A percentile compares a stretch with the other conserved stretches of the same genome.
These are phyloP conservation scores for Calonectria pteridis DNA, from an alignment of 2,329 filamentous ascomycete genomes.

Conservation along the genomic window DNA sequence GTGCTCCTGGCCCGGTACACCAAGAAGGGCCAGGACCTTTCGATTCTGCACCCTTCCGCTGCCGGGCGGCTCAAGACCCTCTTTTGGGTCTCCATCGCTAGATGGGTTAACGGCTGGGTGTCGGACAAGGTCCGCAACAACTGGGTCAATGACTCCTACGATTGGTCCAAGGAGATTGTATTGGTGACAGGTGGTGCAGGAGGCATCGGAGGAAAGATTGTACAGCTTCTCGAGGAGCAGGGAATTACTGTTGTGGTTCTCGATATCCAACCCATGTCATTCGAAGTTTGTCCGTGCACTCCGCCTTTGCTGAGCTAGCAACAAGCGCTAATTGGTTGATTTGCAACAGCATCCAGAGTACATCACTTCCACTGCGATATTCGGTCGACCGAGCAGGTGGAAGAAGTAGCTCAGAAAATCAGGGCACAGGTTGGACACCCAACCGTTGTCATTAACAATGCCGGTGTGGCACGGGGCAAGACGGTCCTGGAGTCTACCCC, in stretches of 20 bases:
- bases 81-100: slow-evolving; percentile 47
- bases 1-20: slow-evolving; percentile 74
- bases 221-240: slow-evolving; percentile 72
- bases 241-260: slow-evolving; percentile 78
- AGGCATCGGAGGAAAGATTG: slow-evolving; percentile 78
- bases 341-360: slow-evolving; percentile 61
- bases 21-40: slow-evolving; percentile 68
- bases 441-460: slow-evolving; percentile 80
- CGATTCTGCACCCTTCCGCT: slow-evolving; percentile 63
- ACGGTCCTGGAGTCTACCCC: slow-evolving; percentile 70
- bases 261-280: slow-evolving; percentile 74
- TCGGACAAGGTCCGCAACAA: slow-evolving; percentile 52
- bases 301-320: background rate
- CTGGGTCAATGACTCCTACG: slow-evolving; percentile 60
- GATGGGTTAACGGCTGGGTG: slow-evolving; percentile 46
- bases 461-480: slow-evolving; percentile 72
- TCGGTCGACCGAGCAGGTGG: slow-evolving; percentile 67
- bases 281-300: slow-evolving; percentile 58
- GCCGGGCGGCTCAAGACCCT: slow-evolving; percentile 60
- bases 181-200: slow-evolving; percentile 81
- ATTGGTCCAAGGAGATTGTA: slow-evolving; percentile 78
- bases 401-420: slow-evolving; percentile 64
- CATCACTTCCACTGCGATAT: slow-evolving; percentile 79
- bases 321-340: slow-evolving; percentile 22
- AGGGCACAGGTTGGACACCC: slow-evolving; percentile 70